Base-by-base conservation (phyloP, 441 rosid genomes). In the Arabidopsis lyrata region DNA sequence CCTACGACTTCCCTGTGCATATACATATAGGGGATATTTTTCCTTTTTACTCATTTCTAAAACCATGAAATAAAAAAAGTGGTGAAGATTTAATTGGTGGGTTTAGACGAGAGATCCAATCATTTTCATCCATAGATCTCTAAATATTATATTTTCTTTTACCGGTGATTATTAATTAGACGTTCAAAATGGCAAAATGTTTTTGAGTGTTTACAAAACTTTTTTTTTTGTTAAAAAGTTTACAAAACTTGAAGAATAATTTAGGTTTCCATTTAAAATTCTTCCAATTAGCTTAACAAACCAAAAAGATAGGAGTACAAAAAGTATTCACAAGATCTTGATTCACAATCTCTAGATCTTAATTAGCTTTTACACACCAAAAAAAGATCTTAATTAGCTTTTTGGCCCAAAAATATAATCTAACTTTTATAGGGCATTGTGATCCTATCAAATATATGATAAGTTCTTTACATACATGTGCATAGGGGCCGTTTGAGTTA, bases 1-100 rank as follows among this genome's bases (percentile, higher is more conserved):
- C 79, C 70, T 54, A 75, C 53, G 53, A 68, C 59, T 57, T 64
- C 61, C 60, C 64, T 74, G 48, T 5, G 8, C 32, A 1, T n/a
- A n/a, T n/a, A n/a, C n/a, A n/a, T n/a, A n/a, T 52, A 60, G 8
- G 15, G 29, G 42, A 60, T 59, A 60, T 44, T 18, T 47, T 31
- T 59, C 15, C 14, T 47, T 42, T 48, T 50, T 41, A 32, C 35
- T 44, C 22, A 5, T 49, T 73, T 20, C 44, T 32, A 53, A 72
- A 63, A 63, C 49, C 38, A 34, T 73, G 64, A 36, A 41, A 53
- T 8, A 9, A 9, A 38, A 11, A 50, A 16, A 38, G 36, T 32
- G 9, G 24, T 47, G 39, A 27, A 49, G 62, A 35, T 38, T 32
- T 5, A 49, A 14, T 61, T 29, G 53, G 41, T 71, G 32, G 55